These are phyloP conservation scores for Colletotrichum eleusines DNA, from an alignment of 2,329 filamentous ascomycete genomes.

Conservation along the genomic window DNA sequence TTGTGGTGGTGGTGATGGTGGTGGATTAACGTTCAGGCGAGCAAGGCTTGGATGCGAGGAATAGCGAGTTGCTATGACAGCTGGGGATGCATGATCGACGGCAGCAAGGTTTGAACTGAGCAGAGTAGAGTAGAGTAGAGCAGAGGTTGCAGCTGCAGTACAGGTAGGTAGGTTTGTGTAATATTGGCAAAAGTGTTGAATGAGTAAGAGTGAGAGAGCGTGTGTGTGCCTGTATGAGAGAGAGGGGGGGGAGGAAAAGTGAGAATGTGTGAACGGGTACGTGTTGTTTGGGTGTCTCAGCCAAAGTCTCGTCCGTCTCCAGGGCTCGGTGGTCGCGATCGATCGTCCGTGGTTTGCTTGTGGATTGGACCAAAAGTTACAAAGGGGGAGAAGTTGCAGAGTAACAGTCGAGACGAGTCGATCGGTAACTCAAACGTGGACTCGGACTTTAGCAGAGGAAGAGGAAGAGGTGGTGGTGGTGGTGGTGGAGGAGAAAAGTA, in stretches of 20 bases:
- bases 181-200: neutral
- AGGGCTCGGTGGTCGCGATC: conserved; percentile 24
- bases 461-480: no score
- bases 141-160: neutral
- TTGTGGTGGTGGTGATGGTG: no score
- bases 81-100: conserved; percentile 39
- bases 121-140: neutral
- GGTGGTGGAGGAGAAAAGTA: neutral
- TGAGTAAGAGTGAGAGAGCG: neutral
- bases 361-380: neutral
- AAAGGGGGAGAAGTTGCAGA: neutral
- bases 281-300: conserved; percentile 38
- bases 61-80: conserved; percentile 32
- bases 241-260: neutral
- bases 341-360: conserved; percentile 16
- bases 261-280: conserved; percentile 9
- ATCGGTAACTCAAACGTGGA: neutral
- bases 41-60: conserved; percentile 16
- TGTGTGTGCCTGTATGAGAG: no score
- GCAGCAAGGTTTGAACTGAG: neutral
- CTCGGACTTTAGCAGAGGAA: neutral
- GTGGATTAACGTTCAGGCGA: conserved; percentile 7
- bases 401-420: conserved; percentile 2
- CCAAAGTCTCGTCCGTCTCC: conserved; percentile 26
- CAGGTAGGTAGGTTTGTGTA: neutral